These are phyloP conservation scores for Phaeolepiota aurea DNA, from an alignment of 768 basidiomycete genomes.

Conservation along the genomic window DNA sequence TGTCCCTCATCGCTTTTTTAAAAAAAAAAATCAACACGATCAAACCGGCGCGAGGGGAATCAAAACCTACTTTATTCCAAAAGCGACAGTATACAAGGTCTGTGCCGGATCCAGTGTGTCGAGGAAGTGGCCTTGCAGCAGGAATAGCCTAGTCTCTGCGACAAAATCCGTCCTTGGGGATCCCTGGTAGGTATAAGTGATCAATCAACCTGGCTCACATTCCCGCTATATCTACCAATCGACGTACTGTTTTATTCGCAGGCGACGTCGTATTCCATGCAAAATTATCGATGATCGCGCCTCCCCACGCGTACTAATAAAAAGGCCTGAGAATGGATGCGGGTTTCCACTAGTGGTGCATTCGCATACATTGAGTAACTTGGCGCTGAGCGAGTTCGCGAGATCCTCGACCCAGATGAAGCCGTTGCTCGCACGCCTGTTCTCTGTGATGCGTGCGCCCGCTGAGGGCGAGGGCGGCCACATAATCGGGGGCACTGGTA, in stretches of 20 bases:
- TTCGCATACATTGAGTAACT: slow-evolving; percentile 17
- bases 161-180: slow-evolving; percentile 19
- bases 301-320: slow-evolving; percentile 22
- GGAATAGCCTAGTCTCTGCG: slow-evolving; percentile 17
- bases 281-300: slow-evolving; percentile 22
- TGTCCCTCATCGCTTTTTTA: slow-evolving; percentile 18
- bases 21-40: too few species aligned
- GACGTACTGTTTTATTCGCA: slow-evolving; percentile 13
- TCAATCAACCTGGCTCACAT: neutral
- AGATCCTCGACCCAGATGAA: slow-evolving; percentile 23
- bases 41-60: too few species aligned
- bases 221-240: neutral
- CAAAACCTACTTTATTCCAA: slow-evolving; percentile 22
- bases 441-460: slow-evolving; percentile 16
- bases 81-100: slow-evolving; percentile 20
- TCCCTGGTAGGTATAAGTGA: slow-evolving; percentile 5
- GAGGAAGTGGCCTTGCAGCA: slow-evolving; percentile 19
- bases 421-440: slow-evolving; percentile 21
- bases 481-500: slow-evolving; percentile 21
- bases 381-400: slow-evolving; percentile 18
- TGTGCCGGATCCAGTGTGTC: slow-evolving; percentile 16
- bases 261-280: slow-evolving; percentile 23
- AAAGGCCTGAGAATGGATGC: neutral
- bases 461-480: slow-evolving; percentile 23
- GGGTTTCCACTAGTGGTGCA: neutral